phyloP scores from a whole-genome alignment of 2,329 filamentous ascomycete genomes.

The Escovopsis sp. region DNA sequence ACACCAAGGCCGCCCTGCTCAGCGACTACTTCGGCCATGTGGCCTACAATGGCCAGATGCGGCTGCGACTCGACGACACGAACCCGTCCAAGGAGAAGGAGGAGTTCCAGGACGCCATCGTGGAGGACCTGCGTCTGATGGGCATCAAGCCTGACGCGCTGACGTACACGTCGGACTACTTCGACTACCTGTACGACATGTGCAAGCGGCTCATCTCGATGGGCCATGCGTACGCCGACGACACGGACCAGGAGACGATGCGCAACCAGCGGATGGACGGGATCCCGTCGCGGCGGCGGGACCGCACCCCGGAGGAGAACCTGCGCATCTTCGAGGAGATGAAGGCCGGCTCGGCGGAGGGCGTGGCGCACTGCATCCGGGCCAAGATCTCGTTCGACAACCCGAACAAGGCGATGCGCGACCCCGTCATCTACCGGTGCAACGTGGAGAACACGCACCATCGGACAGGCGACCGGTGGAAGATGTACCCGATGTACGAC shows the following conservation, averaged over 20 bases:
- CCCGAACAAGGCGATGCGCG: conserved; percentile 88
- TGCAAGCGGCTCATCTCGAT: conserved; percentile 72
- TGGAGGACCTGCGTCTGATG: conserved; percentile 82
- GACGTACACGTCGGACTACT: conserved; percentile 90
- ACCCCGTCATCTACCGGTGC: conserved; percentile 94
- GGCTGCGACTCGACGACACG: conserved; percentile 91
- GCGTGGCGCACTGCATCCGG: conserved; percentile 75
- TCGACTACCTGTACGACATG: conserved; percentile 78
- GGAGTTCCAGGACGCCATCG: conserved; percentile 86
- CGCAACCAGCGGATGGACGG: conserved; percentile 70
- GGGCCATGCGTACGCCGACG: conserved; percentile 85
- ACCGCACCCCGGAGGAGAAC: conserved; percentile 67
- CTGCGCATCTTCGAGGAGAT: conserved; percentile 82
- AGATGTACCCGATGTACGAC: conserved; percentile 79
- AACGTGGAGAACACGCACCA: conserved; percentile 56
- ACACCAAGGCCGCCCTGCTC: conserved; percentile 83
- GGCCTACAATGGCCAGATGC: conserved; percentile 78
- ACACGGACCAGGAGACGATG: conserved; percentile 84
- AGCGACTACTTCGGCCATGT: conserved; percentile 96
- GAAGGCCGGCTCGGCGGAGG: conserved; percentile 70
- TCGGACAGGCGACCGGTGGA: conserved; percentile 65
- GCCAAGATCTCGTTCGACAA: conserved; percentile 87
- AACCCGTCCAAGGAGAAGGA: conserved; percentile 96
- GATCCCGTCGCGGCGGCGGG: conserved; percentile 65
- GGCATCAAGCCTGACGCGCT: conserved; percentile 78